Conservation (phyloP, 2,329 filamentous ascomycete species). For the Alternaria brassicae region DNA sequence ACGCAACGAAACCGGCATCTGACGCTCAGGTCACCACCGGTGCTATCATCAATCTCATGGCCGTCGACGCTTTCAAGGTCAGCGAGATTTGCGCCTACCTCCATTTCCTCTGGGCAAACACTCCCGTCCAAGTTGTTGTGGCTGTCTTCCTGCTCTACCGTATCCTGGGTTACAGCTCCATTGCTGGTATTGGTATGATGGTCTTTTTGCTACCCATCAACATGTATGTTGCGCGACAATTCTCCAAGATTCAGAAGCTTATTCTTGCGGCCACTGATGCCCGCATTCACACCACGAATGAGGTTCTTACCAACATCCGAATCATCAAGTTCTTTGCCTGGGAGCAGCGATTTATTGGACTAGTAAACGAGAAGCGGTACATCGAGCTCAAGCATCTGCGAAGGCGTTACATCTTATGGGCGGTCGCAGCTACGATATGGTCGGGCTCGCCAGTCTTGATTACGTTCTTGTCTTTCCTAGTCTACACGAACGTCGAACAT, state of each 20-base stretch:
- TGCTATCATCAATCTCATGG: slow-evolving; percentile 99
- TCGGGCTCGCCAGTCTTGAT: slow-evolving; percentile 95
- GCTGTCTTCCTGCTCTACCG: slow-evolving; percentile 83
- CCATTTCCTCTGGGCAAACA: slow-evolving; percentile 92
- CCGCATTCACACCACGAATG: slow-evolving; percentile 94
- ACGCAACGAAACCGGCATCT: slow-evolving; percentile 37
- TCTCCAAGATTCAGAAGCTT: slow-evolving; percentile 83
- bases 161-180: slow-evolving; percentile 90
- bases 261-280: slow-evolving; percentile 95
- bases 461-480: slow-evolving; percentile 93
- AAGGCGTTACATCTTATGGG: slow-evolving; percentile 88
- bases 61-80: slow-evolving; percentile 98
- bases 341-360: slow-evolving; percentile 87
- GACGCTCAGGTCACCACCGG: slow-evolving; percentile 88
- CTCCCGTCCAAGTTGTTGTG: slow-evolving; percentile 85
- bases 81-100: slow-evolving; percentile 93
- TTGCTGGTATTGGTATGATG: slow-evolving; percentile 93
- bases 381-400: slow-evolving; percentile 80
- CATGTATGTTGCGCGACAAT: slow-evolving; percentile 84
- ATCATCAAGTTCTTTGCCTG: slow-evolving; percentile 99
- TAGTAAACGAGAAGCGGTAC: slow-evolving; percentile 87
- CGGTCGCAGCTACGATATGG: slow-evolving; percentile 90
- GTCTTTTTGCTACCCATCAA: slow-evolving; percentile 86
- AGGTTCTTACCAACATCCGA: slow-evolving; percentile 94
- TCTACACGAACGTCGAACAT: slow-evolving; percentile 89